Evolutionary conservation across 176 grass and related monocot species (phyloP), one percentile per base, ranked within the genome.

Genomic region (Aegilops speltoides): DNA sequence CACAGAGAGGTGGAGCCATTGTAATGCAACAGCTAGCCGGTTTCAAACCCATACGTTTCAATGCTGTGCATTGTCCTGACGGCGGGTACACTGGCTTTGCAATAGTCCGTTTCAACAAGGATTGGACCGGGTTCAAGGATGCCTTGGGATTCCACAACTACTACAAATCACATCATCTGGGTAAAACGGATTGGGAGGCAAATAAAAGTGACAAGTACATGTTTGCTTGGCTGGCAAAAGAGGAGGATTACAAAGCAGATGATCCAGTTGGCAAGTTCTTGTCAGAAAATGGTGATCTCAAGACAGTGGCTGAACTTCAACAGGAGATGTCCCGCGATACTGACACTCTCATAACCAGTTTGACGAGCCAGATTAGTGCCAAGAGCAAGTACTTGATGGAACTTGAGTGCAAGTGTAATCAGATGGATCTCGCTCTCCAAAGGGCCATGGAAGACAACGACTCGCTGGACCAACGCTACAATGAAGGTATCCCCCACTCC

Each of bases 41-140:
- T 20, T 94, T 85, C 82, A 84, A 73, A 14, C 92, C 92, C 5
- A 4, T 45, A 46, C 61, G 61, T 29, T 33, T 52, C 10, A 65
- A 34, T 82, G 50, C 77, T 23, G 29, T 89, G 34, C 19, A n/a
- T 26, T 84, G 52, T 72, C 25, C 15, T 6, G 20, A 40, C 25
- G 89, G 72, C 32, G 89, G 65, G 15, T 73, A 85, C 46, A 79
- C 84, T 12, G 85, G 88, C 13, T 79, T 43, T 43, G 92, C 82
- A 14, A 22, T 91, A 68, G 23, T 94, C 12, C 45, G 57, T 4
- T 94, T 91, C 78, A 59, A 63, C 64, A 91, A 89, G 60, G 89
- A 89, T 20, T 94, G 89, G 92, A 87, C 36, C 74, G 92, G 92
- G 34, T 94, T 94, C 81, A 87, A 87, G 77, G 69, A 94, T 61